These are phyloP conservation scores for Aspergillus asperescens DNA, from an alignment of 495 filamentous ascomycete genomes.

Conservation along the genomic window DNA sequence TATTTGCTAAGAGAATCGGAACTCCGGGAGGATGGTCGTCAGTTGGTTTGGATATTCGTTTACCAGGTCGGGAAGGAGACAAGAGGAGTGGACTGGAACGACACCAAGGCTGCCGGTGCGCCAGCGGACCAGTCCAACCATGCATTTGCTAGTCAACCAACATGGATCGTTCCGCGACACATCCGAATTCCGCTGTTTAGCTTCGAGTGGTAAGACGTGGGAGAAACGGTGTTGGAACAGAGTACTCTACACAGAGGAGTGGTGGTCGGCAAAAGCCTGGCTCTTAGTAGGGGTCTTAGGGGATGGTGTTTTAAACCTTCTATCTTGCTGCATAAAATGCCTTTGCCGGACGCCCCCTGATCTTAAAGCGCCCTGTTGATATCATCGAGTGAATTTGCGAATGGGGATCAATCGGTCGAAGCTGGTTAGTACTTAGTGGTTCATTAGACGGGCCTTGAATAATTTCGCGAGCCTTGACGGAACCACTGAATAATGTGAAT, in stretches of 20 bases:
- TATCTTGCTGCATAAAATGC: neutral
- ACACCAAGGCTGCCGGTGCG: no score
- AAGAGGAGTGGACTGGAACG: neutral
- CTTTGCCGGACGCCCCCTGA: no score
- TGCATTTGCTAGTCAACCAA: neutral
- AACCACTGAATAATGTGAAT: slow-evolving; percentile 1
- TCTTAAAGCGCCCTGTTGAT: no score
- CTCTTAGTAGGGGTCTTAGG: neutral
- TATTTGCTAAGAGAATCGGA: no score
- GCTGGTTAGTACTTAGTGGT: no score
- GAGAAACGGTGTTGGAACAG: neutral
- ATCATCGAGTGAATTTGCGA: no score
- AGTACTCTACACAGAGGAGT: no score
- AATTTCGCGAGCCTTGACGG: no score
- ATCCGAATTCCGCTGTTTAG: neutral
- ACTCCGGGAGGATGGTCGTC: no score
- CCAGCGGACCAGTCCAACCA: neutral
- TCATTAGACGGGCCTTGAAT: no score
- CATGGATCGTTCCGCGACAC: neutral
- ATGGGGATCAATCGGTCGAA: no score
- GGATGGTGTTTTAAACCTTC: neutral
- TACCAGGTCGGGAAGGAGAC: neutral
- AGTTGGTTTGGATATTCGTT: neutral
- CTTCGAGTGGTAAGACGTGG: neutral
- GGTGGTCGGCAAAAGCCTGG: neutral